Percentiles rank a stretch among this genome's conserved stretches.
Conservation (phyloP, 2,329 filamentous ascomycete species). For the Fusarium abutilonis region DNA sequence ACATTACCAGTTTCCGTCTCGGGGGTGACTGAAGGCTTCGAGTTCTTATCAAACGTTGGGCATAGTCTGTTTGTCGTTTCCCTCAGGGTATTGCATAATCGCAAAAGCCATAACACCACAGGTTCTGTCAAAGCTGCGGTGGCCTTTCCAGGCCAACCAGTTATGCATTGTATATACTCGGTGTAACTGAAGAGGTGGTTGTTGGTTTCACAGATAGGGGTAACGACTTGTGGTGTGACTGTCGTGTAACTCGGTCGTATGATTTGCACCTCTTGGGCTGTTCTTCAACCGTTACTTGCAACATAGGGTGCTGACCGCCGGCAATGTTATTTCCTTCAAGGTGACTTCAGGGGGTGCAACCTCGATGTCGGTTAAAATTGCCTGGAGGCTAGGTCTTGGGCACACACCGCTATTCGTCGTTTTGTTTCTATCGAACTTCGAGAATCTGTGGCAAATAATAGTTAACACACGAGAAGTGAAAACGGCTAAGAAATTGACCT, state of each 20-base stretch:
- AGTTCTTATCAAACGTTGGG: constrained; percentile 28
- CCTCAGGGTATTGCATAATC: constrained; percentile 11
- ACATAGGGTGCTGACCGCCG: constrained; percentile 11
- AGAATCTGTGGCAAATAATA: too few relatives aligned
- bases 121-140: constrained; percentile 19
- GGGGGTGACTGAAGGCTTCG: constrained; percentile 14
- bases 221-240: constrained; percentile 32
- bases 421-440: too few relatives aligned
- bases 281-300: constrained; percentile 28
- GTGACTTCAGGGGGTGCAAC: constrained; percentile 23
- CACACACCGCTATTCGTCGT: constrained; percentile 12
- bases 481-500: too few relatives aligned
- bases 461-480: too few relatives aligned
- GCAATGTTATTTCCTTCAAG: not conserved
- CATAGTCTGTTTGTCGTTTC: constrained; percentile 30
- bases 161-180: constrained; percentile 1
- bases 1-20: constrained; percentile 13
- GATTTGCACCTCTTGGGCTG: not conserved
- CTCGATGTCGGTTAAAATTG: constrained; percentile 34
- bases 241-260: constrained; percentile 23
- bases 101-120: constrained; percentile 20
- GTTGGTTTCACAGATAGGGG: constrained; percentile 20
- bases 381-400: constrained; percentile 1
- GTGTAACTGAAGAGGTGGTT: constrained; percentile 13
- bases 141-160: constrained; percentile 9